These are phyloP conservation scores for Abrus pulchellus DNA, from an alignment of 306 rosid genomes.

Conservation along the genomic window DNA sequence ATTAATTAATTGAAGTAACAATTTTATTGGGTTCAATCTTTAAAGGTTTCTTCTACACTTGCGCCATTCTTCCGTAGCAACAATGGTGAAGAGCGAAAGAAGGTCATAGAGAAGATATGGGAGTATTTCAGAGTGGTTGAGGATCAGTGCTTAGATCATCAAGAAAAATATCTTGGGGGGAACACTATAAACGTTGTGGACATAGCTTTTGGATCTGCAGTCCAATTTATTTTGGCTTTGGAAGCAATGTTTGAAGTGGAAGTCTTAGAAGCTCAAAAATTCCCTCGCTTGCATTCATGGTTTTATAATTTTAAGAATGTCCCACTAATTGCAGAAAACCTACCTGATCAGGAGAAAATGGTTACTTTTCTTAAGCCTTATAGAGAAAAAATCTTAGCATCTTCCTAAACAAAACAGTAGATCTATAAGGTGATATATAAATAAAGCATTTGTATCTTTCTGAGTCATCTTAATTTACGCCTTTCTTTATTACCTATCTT, in stretches of 20 bases:
- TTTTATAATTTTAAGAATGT: constrained; percentile 36
- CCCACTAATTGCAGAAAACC: constrained; percentile 41
- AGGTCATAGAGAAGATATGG: constrained; percentile 31
- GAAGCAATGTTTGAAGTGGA: constrained; percentile 40
- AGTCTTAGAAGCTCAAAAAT: constrained; percentile 39
- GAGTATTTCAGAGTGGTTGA: constrained; percentile 45
- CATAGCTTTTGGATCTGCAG: constrained; percentile 47
- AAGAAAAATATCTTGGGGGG: constrained; percentile 47
- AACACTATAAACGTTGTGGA: constrained; percentile 51
- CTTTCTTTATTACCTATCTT: not conserved
- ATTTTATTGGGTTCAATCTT: not conserved
- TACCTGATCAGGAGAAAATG: constrained; percentile 43
- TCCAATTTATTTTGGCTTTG: not conserved
- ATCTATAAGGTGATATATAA: no score
- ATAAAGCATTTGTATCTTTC: not conserved
- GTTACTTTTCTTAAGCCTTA: not conserved
- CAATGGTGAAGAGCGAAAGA: constrained; percentile 15
- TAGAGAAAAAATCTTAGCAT: not conserved
- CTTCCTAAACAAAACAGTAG: not conserved
- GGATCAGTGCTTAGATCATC: constrained; percentile 38
- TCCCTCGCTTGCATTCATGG: constrained; percentile 48
- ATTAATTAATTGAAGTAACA: constrained; percentile 5
- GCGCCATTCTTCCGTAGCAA: not conserved
- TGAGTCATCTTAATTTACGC: not conserved
- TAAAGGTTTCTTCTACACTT: not conserved